A percentile compares a stretch with the other conserved stretches of the same genome.
Conservation (phyloP, 805 yeast genomes). For the Nakazawaea siamensis region DNA sequence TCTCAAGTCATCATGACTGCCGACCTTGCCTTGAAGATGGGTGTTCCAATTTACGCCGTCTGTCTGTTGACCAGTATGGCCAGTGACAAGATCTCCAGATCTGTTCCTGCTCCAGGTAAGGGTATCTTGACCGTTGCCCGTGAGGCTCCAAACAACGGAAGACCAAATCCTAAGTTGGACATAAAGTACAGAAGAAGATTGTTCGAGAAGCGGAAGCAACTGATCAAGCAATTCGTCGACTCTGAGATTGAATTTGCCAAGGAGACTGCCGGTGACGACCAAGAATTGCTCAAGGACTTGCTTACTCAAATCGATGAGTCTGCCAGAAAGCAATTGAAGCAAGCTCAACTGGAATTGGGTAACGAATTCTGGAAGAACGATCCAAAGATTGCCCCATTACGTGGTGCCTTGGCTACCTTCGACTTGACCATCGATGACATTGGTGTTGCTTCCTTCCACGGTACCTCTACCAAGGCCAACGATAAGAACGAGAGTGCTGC, state of each 20-base stretch:
- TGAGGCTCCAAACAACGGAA: slow-evolving; percentile 77
- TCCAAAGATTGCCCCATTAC: slow-evolving; percentile 90
- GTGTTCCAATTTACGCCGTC: slow-evolving; percentile 97
- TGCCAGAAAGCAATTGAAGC: slow-evolving; percentile 74
- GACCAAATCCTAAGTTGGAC: slow-evolving; percentile 75
- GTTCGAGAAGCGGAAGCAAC: slow-evolving; percentile 66
- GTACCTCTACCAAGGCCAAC: slow-evolving; percentile 97
- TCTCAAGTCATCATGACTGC: slow-evolving; percentile 95
- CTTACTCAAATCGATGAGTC: slow-evolving; percentile 82
- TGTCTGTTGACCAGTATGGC: slow-evolving; percentile 95
- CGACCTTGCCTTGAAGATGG: slow-evolving; percentile 90
- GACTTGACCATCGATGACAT: slow-evolving; percentile 91
- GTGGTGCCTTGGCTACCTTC: slow-evolving; percentile 94
- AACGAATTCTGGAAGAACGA: slow-evolving; percentile 87
- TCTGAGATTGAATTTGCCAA: slow-evolving; percentile 62
- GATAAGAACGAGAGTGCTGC: slow-evolving; percentile 97
- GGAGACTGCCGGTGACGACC: slow-evolving; percentile 56
- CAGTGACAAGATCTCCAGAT: slow-evolving; percentile 96
- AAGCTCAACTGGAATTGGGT: slow-evolving; percentile 92
- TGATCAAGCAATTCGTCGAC: slow-evolving; percentile 80
- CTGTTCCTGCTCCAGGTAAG: slow-evolving; percentile 99
- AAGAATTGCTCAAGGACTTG: slow-evolving; percentile 66
- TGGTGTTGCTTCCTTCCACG: slow-evolving; percentile 97
- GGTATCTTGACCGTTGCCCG: slow-evolving; percentile 98
- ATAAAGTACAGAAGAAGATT: slow-evolving; percentile 92